Evolutionary conservation across 2,329 filamentous ascomycete species (phyloP).

Genomic region (Hymenoscyphus albidus): DNA sequence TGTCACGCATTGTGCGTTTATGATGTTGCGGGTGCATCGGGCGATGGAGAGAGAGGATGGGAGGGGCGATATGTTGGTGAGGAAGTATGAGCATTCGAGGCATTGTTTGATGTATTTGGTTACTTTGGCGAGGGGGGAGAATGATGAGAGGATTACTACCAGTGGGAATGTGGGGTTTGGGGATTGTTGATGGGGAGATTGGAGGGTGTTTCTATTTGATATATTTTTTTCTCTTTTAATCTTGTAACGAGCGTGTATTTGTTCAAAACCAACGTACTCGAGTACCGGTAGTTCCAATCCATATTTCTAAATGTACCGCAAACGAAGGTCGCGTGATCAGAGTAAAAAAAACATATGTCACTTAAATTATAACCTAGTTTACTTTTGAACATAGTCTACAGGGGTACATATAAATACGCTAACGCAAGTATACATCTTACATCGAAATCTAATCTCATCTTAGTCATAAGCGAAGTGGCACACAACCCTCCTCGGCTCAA

Average conservation of each 20-base stretch:
- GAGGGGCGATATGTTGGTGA: background rate
- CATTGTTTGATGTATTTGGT: constrained; percentile 1
- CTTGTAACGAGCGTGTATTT: background rate
- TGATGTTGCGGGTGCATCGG: background rate
- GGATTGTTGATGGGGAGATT: background rate
- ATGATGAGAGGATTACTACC: background rate
- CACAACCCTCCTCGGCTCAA: background rate
- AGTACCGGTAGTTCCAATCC: background rate
- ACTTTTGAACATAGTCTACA: background rate
- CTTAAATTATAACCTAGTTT: background rate
- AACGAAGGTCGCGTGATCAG: background rate
- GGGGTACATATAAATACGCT: background rate
- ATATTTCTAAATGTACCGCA: background rate
- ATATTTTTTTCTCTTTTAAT: no score
- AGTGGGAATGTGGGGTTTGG: background rate
- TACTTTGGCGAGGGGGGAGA: background rate
- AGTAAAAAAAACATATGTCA: background rate
- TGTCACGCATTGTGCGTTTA: background rate
- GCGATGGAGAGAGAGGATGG: background rate
- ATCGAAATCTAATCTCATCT: background rate
- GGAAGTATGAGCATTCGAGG: background rate
- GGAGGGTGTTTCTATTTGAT: no score
- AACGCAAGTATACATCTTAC: background rate
- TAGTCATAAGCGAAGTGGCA: background rate
- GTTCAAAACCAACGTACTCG: background rate